Percentiles rank a stretch among this genome's conserved stretches.
Evolutionary conservation across 2,329 filamentous ascomycete species (phyloP).

Genomic region (Penicillium sp.): DNA sequence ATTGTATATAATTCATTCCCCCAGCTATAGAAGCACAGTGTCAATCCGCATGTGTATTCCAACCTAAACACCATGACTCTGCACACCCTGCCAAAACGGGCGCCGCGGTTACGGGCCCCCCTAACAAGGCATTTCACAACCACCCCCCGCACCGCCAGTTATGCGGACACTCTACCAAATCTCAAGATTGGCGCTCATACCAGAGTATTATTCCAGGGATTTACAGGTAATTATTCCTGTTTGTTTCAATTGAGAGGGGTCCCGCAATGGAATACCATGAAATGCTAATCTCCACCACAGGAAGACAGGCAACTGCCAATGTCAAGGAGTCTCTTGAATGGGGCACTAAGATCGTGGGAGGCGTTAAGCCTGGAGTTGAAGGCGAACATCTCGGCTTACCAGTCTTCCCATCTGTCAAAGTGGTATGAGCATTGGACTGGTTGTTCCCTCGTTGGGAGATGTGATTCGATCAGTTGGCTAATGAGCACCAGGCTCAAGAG

Average conservation of each 20-base stretch:
- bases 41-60: not conserved
- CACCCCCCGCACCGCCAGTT: constrained; percentile 33
- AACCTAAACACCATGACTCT: constrained; percentile 18
- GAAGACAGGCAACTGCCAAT: constrained; percentile 62
- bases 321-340: constrained; percentile 72
- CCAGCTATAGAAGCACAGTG: not conserved
- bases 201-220: constrained; percentile 67
- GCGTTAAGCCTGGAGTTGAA: constrained; percentile 68
- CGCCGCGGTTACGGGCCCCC: constrained; percentile 8
- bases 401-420: constrained; percentile 65
- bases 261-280: not conserved
- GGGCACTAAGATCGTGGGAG: constrained; percentile 77
- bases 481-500: constrained; percentile 57
- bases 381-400: constrained; percentile 72
- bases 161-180: constrained; percentile 63
- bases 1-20: not conserved
- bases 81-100: constrained; percentile 22
- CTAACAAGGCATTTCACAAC: constrained; percentile 32
- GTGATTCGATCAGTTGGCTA: not conserved
- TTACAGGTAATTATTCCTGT: constrained; percentile 53
- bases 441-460: not conserved
- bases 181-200: constrained; percentile 66
- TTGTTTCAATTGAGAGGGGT: not conserved
- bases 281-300: constrained; percentile 20
- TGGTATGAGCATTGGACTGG: constrained; percentile 35